phyloP scores from a whole-genome alignment of 495 filamentous ascomycete species.

The Bombardia bombarda region DNA sequence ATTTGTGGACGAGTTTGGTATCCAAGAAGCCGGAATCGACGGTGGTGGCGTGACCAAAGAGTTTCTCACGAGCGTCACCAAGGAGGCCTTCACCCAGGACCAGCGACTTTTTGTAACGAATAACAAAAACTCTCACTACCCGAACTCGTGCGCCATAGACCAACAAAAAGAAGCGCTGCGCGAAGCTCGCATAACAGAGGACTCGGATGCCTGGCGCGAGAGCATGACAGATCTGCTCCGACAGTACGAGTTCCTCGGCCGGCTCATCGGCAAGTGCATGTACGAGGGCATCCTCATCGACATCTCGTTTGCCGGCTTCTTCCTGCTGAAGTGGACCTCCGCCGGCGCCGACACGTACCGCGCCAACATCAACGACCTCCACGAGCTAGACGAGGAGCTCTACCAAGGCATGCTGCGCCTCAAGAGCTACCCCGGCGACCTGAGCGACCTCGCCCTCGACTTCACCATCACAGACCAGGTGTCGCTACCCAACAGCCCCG shows the following conservation, averaged over 20 bases:
- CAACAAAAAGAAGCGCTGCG: constrained; percentile 55
- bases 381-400: constrained; percentile 85
- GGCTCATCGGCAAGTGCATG: constrained; percentile 91
- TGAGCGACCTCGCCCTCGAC: constrained; percentile 73
- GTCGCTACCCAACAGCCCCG: constrained; percentile 40
- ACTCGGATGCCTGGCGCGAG: constrained; percentile 43
- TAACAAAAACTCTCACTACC: constrained; percentile 82
- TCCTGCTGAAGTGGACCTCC: constrained; percentile 89
- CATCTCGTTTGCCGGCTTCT: constrained; percentile 89
- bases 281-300: constrained; percentile 97
- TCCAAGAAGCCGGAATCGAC: constrained; percentile 87
- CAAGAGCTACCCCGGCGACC: constrained; percentile 82
- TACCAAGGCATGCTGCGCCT: constrained; percentile 85
- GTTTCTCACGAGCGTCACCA: constrained; percentile 85
- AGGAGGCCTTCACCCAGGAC: constrained; percentile 63
- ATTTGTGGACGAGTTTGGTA: constrained; percentile 87
- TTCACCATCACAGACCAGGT: constrained; percentile 86
- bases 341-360: constrained; percentile 61
- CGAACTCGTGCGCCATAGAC: constrained; percentile 75
- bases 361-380: constrained; percentile 85
- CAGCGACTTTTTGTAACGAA: constrained; percentile 65
- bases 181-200: constrained; percentile 43
- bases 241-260: constrained; percentile 85
- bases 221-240: constrained; percentile 54
- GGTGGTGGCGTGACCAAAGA: constrained; percentile 97